A percentile compares a stretch with the other conserved stretches of the same genome.
phyloP scores from a whole-genome alignment of 2,329 filamentous ascomycete species.

The Xenoacremonium recifei region DNA sequence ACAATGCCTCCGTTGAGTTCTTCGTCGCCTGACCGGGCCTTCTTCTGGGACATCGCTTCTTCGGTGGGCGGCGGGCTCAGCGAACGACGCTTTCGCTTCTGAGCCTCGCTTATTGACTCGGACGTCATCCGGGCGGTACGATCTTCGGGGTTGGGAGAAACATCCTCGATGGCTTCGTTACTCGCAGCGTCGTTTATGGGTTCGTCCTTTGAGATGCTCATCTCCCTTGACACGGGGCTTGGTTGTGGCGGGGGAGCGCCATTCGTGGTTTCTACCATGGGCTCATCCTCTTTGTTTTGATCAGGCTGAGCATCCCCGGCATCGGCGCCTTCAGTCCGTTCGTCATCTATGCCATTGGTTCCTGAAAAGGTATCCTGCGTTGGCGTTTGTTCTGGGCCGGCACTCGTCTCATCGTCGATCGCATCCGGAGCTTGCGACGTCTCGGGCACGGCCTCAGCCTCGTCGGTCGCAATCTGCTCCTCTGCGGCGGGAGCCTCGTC shows the following conservation, averaged over 20 bases:
- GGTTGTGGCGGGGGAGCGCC: too few relatives aligned
- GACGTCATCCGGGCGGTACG: too few relatives aligned
- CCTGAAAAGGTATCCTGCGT: too few relatives aligned
- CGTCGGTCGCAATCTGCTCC: constrained; percentile 9
- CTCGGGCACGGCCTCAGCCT: constrained; percentile 13
- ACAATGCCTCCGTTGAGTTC: constrained; percentile 10
- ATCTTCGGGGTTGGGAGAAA: too few relatives aligned
- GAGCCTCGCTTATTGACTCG: constrained; percentile 40
- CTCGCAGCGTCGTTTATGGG: too few relatives aligned
- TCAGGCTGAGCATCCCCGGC: constrained; percentile 1
- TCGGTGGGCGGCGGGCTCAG: constrained; percentile 57
- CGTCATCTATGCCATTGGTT: too few relatives aligned
- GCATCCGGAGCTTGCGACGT: constrained; percentile 6
- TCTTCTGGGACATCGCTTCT: constrained; percentile 55
- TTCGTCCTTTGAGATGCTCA: too few relatives aligned
- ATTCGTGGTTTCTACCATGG: too few relatives aligned
- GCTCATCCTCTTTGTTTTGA: too few relatives aligned
- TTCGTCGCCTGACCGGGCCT: constrained; percentile 42
- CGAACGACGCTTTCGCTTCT: constrained; percentile 67
- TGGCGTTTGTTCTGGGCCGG: too few relatives aligned
- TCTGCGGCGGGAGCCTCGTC: constrained; percentile 11
- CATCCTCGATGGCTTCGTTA: constrained; percentile 11
- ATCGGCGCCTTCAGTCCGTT: constrained; percentile 1
- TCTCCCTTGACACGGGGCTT: too few relatives aligned
- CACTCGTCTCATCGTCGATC: constrained; percentile 5